phyloP scores from a whole-genome alignment of 164 flowering plant species.

The Warburgia ugandensis region DNA sequence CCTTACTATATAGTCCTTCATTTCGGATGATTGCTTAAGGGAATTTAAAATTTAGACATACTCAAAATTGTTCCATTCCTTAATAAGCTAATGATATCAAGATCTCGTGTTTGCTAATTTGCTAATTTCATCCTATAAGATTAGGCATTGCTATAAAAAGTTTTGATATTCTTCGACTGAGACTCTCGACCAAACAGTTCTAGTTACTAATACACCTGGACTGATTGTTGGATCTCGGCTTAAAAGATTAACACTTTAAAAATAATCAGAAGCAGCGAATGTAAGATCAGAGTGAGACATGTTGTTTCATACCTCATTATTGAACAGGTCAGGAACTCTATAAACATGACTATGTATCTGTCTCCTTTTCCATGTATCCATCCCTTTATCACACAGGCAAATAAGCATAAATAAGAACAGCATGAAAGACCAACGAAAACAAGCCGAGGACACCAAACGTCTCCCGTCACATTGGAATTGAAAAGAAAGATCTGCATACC shows the following conservation, averaged over 20 bases:
- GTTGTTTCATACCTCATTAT: conserved; percentile 40
- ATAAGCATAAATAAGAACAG: background rate
- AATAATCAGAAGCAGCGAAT: too few relatives aligned
- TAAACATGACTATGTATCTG: conserved; percentile 86
- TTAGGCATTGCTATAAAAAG: background rate
- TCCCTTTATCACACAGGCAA: conserved; percentile 32
- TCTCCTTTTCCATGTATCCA: conserved; percentile 77
- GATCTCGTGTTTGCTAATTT: too few relatives aligned
- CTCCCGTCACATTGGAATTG: background rate
- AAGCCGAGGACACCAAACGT: background rate
- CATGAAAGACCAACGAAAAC: background rate
- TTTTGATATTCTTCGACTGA: background rate
- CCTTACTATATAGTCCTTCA: too few relatives aligned
- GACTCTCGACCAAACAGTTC: background rate
- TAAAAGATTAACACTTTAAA: too few relatives aligned
- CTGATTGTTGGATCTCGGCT: background rate
- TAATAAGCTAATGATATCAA: too few relatives aligned
- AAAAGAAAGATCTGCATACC: background rate
- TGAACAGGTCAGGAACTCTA: conserved; percentile 64
- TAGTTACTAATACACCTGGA: background rate
- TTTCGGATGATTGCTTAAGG: too few relatives aligned
- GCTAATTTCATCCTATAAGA: background rate
- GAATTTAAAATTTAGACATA: too few relatives aligned
- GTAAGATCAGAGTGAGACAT: too few relatives aligned
- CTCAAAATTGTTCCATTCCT: too few relatives aligned